Evolutionary conservation across 2,329 filamentous ascomycete genomes (phyloP).

Genomic region (Talaromyces rugulosus): DNA sequence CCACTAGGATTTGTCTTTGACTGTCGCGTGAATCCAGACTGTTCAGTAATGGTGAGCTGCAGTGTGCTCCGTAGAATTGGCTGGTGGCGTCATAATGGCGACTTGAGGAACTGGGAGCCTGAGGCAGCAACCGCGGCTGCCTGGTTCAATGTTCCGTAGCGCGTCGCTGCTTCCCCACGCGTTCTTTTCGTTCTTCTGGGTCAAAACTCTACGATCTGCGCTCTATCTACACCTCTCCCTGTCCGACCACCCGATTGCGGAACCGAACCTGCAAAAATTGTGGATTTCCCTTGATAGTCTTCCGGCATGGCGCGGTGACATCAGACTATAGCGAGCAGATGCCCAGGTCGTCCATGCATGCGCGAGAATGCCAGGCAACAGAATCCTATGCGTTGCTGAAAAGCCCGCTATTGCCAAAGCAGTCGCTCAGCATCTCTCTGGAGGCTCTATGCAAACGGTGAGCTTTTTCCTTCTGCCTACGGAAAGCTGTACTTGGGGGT

Average conservation of each 20-base stretch:
- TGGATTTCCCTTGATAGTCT: background rate
- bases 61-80: background rate
- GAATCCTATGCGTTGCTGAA: slow-evolving; percentile 71
- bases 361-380: slow-evolving; percentile 27
- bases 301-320: background rate
- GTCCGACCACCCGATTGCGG: background rate
- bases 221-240: background rate
- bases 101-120: background rate
- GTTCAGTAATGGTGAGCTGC: background rate
- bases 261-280: background rate
- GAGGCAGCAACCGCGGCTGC: background rate
- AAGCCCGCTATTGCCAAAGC: slow-evolving; percentile 96
- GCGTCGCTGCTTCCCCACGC: background rate
- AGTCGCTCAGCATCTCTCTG: slow-evolving; percentile 82
- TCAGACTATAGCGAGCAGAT: background rate
- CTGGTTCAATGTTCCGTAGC: background rate
- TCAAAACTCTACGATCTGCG: background rate
- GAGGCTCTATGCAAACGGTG: slow-evolving; percentile 68
- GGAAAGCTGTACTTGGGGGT: background rate
- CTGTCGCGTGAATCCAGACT: background rate
- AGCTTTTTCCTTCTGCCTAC: slow-evolving; percentile 28
- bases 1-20: background rate
- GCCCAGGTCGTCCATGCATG: background rate
- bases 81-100: background rate
- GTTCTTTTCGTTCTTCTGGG: background rate